A percentile compares a stretch with the other conserved stretches of the same genome.
Conservation (phyloP, 2,329 filamentous ascomycete genomes). For the Rhytidhysteron rufulum region DNA sequence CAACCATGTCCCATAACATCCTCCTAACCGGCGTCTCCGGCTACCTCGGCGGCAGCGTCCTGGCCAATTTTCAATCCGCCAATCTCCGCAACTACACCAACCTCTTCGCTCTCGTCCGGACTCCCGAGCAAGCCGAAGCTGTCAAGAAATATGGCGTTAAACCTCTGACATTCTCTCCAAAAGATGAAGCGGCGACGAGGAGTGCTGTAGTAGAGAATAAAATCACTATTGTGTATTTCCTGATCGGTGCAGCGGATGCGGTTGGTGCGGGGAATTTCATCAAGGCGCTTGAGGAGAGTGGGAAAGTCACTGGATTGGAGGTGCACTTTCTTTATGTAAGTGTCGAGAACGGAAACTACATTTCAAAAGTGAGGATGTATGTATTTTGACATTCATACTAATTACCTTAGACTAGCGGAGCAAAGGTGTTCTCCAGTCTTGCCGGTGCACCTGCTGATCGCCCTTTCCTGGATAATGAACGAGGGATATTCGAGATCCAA, state of each 20-base stretch:
- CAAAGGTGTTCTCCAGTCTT: slow-evolving; percentile 51
- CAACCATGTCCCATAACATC: slow-evolving; percentile 36
- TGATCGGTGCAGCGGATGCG: slow-evolving; percentile 40
- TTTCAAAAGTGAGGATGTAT: no score
- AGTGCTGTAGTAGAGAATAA: slow-evolving; percentile 38
- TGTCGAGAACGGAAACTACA: no score
- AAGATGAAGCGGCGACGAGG: slow-evolving; percentile 33
- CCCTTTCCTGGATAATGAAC: slow-evolving; percentile 44
- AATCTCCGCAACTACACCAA: slow-evolving; percentile 41
- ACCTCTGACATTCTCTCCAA: slow-evolving; percentile 40
- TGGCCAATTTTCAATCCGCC: slow-evolving; percentile 36
- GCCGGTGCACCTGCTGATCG: slow-evolving; percentile 41
- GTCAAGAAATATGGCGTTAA: slow-evolving; percentile 44
- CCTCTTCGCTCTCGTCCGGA: slow-evolving; percentile 48
- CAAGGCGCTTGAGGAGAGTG: slow-evolving; percentile 44
- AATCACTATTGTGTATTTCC: slow-evolving; percentile 49
- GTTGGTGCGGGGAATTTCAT: slow-evolving; percentile 41
- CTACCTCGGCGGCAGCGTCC: slow-evolving; percentile 51
- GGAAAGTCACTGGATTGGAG: slow-evolving; percentile 35
- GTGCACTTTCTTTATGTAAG: slow-evolving; percentile 52
- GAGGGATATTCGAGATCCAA: slow-evolving; percentile 42
- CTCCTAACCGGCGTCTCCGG: slow-evolving; percentile 52
- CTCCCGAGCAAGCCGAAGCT: slow-evolving; percentile 41
- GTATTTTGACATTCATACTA: no score
- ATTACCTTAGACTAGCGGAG: slow-evolving; percentile 51